These are phyloP conservation scores for Candida takata DNA, from an alignment of 805 yeast genomes.

Conservation along the genomic window DNA sequence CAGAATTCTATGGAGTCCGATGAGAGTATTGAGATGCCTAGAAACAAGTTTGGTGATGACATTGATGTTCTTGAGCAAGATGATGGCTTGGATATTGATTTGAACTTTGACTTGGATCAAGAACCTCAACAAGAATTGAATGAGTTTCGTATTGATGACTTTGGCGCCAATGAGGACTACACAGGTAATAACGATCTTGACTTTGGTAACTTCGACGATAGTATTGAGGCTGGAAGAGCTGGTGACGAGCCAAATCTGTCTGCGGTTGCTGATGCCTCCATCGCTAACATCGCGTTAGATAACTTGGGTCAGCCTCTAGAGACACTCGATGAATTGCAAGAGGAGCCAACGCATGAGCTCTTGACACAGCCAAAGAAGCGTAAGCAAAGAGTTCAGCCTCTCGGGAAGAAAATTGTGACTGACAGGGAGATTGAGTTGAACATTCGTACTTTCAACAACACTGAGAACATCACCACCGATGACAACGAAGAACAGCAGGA, in stretches of 20 bases:
- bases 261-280: conserved; percentile 7
- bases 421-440: conserved; percentile 23
- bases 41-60: conserved; percentile 33
- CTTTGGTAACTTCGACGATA: conserved; percentile 24
- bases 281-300: conserved; percentile 9
- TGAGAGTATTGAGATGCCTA: conserved; percentile 60
- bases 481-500: background rate
- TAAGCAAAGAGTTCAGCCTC: conserved; percentile 8
- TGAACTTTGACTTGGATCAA: conserved; percentile 34
- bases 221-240: conserved; percentile 25
- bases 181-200: conserved; percentile 17
- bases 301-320: conserved; percentile 15
- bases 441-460: conserved; percentile 14
- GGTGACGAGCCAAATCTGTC: conserved; percentile 18
- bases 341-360: conserved; percentile 6
- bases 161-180: conserved; percentile 7
- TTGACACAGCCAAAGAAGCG: conserved; percentile 5
- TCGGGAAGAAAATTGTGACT: conserved; percentile 15
- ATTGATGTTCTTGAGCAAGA: conserved; percentile 25
- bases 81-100: conserved; percentile 48
- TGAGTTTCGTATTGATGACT: conserved; percentile 3
- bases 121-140: background rate
- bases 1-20: conserved; percentile 28
- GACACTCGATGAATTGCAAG: conserved; percentile 15
- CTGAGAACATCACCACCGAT: conserved; percentile 7